Evolutionary conservation across 257 asterid species (phyloP), one percentile per base, ranked within the genome.

Genomic region (Anisodus acutangulus): DNA sequence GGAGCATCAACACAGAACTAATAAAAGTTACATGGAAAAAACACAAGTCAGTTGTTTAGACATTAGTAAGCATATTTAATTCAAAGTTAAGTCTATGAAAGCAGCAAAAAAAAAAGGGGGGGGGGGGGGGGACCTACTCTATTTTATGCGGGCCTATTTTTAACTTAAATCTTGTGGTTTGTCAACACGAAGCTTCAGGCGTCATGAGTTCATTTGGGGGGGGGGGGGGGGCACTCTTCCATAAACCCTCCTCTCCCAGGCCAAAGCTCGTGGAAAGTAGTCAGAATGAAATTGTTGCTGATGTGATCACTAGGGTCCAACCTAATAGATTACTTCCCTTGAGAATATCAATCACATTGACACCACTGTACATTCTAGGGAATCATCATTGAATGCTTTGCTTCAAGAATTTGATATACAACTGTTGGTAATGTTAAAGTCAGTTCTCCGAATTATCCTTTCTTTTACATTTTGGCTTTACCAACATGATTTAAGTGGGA

Each of bases 211-310:
- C 55, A 51, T 9, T 49, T 7, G 6, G 45, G 5, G 9, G 74
- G 74, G 74, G 12, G 9, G 72, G 71, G 71, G 45, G 10, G 5
- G 41, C 26, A 26, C 43, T 64, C n/a, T 64, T 64, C 71, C 71
- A 26, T 64, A 16, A 26, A 16, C 4, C 71, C 43, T 26, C n/a
- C 43, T 64, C 71, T 64, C 71, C 45, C 71, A 26, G 37, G 43
- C 49, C 74, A 67, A 67, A 67, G 74, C 11, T 67, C 74, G 1
- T 67, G 49, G 72, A 67, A 67, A 35, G 74, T 67, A 35, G 74
- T 67, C 74, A 35, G 47, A 47, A 67, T 67, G 5, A 35, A 16
- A 67, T 35, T 67, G 49, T 67, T 67, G 74, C 49, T 35, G 49
- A 67, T 35, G 19, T 35, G 41, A 35, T 67, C 74, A 35, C 47